Conservation (phyloP, 1,284 basidiomycete species). For the Tilletia indica region DNA sequence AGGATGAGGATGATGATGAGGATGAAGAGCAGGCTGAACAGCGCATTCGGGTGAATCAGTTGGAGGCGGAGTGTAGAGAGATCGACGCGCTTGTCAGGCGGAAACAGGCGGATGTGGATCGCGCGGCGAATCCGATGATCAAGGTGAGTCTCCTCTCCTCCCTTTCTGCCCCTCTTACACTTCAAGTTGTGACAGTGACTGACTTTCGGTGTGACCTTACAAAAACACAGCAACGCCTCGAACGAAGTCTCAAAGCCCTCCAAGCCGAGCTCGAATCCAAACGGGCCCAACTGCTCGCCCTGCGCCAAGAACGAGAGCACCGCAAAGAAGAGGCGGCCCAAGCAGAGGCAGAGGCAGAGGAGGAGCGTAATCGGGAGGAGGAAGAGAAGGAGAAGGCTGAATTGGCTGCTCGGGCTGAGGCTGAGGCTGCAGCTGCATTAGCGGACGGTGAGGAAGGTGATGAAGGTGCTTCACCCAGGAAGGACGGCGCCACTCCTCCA, state of each 20-base stretch:
- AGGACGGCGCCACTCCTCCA: background rate
- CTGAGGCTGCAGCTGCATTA: slow-evolving; percentile 23
- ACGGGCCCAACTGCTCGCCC: slow-evolving; percentile 44
- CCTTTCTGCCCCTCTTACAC: no score
- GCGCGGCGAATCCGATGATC: slow-evolving; percentile 50
- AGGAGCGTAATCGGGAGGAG: slow-evolving; percentile 13
- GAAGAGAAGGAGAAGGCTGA: slow-evolving; percentile 17
- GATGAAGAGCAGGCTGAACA: slow-evolving; percentile 46
- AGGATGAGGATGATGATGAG: slow-evolving; percentile 62
- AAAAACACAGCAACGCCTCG: slow-evolving; percentile 34
- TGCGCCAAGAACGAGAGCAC: slow-evolving; percentile 46
- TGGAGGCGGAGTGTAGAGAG: slow-evolving; percentile 53
- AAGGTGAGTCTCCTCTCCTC: slow-evolving; percentile 27
- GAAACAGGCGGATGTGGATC: slow-evolving; percentile 51
- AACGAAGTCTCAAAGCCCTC: slow-evolving; percentile 48
- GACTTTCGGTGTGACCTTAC: no score
- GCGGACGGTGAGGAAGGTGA: slow-evolving; percentile 31
- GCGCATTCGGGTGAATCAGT: slow-evolving; percentile 50
- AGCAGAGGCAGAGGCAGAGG: slow-evolving; percentile 11
- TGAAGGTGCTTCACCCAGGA: slow-evolving; percentile 31
- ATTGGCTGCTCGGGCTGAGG: slow-evolving; percentile 20
- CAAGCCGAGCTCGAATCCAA: slow-evolving; percentile 50
- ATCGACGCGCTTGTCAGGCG: slow-evolving; percentile 50
- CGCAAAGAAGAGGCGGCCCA: slow-evolving; percentile 28
- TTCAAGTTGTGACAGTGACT: no score